Conservation (phyloP, 352 stramenopile genomes). For the Globisporangium parvum region DNA sequence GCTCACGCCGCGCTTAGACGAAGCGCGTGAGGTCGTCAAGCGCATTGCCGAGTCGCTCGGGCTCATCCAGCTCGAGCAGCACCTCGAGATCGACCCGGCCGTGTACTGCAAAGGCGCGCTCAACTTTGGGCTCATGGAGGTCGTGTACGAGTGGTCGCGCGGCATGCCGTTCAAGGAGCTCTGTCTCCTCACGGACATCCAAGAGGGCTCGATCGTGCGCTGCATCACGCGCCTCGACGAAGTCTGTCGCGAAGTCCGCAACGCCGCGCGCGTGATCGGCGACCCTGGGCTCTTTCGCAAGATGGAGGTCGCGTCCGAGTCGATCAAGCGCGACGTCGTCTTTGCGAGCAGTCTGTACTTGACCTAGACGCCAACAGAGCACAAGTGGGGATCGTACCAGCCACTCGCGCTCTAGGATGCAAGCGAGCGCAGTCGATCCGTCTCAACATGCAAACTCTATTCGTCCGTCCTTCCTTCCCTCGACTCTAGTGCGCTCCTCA, state of each 20-base stretch:
- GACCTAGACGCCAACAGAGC: constrained; percentile 19
- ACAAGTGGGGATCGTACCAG: too few relatives aligned
- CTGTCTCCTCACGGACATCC: constrained; percentile 93
- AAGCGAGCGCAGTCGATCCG: too few relatives aligned
- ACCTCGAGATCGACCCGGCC: constrained; percentile 85
- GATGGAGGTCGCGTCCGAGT: constrained; percentile 95
- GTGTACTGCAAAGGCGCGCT: constrained; percentile 90
- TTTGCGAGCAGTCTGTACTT: constrained; percentile 97
- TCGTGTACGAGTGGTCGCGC: constrained; percentile 97
- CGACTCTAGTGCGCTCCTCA: too few relatives aligned
- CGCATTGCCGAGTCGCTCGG: constrained; percentile 74
- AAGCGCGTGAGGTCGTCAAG: constrained; percentile 86
- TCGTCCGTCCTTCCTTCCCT: too few relatives aligned
- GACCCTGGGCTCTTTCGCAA: constrained; percentile 96
- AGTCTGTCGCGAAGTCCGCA: constrained; percentile 95
- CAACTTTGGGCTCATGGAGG: constrained; percentile 94
- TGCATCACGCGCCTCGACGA: constrained; percentile 98
- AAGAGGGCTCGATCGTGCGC: constrained; percentile 97
- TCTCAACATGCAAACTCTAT: too few relatives aligned
- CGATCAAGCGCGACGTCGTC: constrained; percentile 98
- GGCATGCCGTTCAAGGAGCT: constrained; percentile 97
- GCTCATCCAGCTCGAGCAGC: constrained; percentile 78
- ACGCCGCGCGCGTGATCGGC: constrained; percentile 92
- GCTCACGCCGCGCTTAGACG: constrained; percentile 63
- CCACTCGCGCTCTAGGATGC: too few relatives aligned